These are phyloP conservation scores for Gilbertella persicaria DNA, from an alignment of 371 early-diverging fungal species.

Conservation along the genomic window DNA sequence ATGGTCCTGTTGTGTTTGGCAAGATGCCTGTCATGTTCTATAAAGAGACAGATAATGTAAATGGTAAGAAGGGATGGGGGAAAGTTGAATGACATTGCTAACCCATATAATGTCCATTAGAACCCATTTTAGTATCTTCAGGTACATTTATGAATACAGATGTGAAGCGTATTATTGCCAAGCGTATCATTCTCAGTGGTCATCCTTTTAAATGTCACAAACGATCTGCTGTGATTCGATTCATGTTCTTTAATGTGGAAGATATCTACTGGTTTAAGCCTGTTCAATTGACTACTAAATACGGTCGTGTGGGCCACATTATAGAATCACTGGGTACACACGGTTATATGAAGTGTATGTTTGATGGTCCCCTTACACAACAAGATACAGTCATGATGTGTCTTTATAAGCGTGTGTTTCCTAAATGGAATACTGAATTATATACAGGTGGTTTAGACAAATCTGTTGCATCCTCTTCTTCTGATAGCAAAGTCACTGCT, in stretches of 20 bases:
- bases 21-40: constrained; percentile 76
- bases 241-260: constrained; percentile 93
- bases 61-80: constrained; percentile 37
- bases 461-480: not conserved
- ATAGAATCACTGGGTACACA: constrained; percentile 94
- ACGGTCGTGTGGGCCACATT: constrained; percentile 92
- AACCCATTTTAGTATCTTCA: constrained; percentile 75
- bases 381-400: constrained; percentile 95
- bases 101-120: constrained; percentile 16
- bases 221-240: constrained; percentile 90
- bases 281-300: constrained; percentile 87
- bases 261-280: constrained; percentile 96
- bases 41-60: constrained; percentile 62
- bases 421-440: constrained; percentile 79
- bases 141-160: constrained; percentile 79
- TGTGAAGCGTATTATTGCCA: constrained; percentile 88
- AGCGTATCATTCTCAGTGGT: constrained; percentile 93
- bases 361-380: constrained; percentile 88
- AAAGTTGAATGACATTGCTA: not conserved
- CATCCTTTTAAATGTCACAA: constrained; percentile 94
- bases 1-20: constrained; percentile 89
- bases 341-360: constrained; percentile 95
- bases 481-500: not conserved
- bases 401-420: constrained; percentile 94
- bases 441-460: constrained; percentile 20